Conservation (phyloP, 2,329 filamentous ascomycete genomes). For the Fusarium caatingaense region DNA sequence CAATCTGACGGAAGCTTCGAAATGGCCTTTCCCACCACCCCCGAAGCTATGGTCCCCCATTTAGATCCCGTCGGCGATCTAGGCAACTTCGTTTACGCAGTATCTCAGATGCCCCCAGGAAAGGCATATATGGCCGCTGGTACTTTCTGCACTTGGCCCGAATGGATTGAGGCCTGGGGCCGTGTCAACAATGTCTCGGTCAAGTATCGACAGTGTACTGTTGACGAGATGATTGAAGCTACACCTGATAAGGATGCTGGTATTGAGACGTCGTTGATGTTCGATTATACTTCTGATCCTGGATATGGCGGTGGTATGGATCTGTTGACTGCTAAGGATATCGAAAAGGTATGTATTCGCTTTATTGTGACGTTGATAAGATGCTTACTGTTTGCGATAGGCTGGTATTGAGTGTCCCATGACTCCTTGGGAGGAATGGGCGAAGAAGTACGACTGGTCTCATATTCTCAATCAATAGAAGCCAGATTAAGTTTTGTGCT, state of each 20-base stretch:
- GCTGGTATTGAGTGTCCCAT: constrained; percentile 59
- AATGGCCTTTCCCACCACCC: constrained; percentile 60
- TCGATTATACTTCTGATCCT: constrained; percentile 58
- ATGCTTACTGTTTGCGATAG: constrained; percentile 44
- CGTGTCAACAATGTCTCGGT: constrained; percentile 50
- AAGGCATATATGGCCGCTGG: constrained; percentile 62
- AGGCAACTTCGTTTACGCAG: constrained; percentile 61
- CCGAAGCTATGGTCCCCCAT: constrained; percentile 56
- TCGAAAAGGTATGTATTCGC: constrained; percentile 58
- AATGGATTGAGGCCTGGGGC: constrained; percentile 59
- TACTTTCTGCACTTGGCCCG: constrained; percentile 58
- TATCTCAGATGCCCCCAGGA: constrained; percentile 61
- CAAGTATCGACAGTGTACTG: constrained; percentile 54
- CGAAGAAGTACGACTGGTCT: constrained; percentile 53
- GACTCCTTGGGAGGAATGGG: constrained; percentile 54
- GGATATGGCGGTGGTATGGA: constrained; percentile 62
- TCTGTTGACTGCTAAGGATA: constrained; percentile 57
- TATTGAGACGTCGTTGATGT: constrained; percentile 60
- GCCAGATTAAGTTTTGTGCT: background rate
- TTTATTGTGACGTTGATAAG: too few relatives aligned
- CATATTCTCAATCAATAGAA: constrained; percentile 20
- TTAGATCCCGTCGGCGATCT: constrained; percentile 60
- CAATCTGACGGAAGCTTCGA: constrained; percentile 56
- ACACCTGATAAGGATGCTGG: constrained; percentile 56
- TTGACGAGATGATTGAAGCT: constrained; percentile 55